Evolutionary conservation across 2,329 filamentous ascomycete species (phyloP), one percentile per base, ranked within the genome.

Genomic region (Phyllosticta citribraziliensis): DNA sequence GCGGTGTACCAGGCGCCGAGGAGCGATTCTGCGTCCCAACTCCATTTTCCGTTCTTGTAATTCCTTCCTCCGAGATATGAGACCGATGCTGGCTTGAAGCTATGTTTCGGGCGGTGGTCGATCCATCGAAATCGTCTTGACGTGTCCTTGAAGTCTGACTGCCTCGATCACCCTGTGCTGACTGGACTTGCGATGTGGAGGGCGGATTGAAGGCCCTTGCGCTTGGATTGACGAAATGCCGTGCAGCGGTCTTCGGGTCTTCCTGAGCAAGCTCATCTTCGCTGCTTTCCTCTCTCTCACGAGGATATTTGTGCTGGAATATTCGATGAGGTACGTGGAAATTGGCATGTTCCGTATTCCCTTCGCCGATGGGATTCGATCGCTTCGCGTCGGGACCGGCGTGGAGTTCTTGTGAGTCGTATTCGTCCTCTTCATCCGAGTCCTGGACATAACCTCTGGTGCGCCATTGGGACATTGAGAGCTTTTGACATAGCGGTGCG

Each of bases 401-500:
- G n/a, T 8, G 40, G 1, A 14, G 17, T 47, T n/a, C 40, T n/a
- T 47, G 40, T 14, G 40, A 47, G 17, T 56, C 58, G 20, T 65
- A 57, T 58, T 72, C 70, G 55, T 78, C 77, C 57, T 80, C 78
- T 61, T 79, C 78, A 72, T 80, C 78, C 63, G 78, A 80, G 69
- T 80, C 78, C 70, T 72, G 73, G 65, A 80, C 78, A 70, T 75
- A 79, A 66, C 78, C 78, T 70, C 70, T 74, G 66, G 74, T 70
- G 66, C 76, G 74, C 78, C 78, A 80, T 72, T 71, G 70, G 70
- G 73, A 78, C 78, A 80, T 80, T 75, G 69, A 70, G 67, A 63
- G 25, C 25, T 30, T 67, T 60, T 54, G 67, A 68, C 73, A 75
- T 75, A 60, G 72, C 72, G 70, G 64, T 64, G 61, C 60, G 64